These are phyloP conservation scores for Solanum dulcamara DNA, from an alignment of 257 asterid genomes.

Conservation along the genomic window DNA sequence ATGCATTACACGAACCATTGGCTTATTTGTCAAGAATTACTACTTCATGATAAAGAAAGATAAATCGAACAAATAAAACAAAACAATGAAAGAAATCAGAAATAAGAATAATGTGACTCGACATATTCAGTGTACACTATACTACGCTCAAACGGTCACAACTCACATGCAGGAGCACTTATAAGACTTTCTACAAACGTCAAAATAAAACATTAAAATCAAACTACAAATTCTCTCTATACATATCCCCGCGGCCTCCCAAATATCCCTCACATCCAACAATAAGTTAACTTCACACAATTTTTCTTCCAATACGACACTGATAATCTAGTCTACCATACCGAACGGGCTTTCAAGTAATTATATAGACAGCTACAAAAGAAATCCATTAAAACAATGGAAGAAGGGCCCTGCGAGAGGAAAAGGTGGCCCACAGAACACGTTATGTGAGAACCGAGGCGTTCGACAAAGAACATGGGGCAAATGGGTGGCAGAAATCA, in stretches of 20 bases:
- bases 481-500: constrained; percentile 61
- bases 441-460: constrained; percentile 68
- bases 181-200: constrained; percentile 42
- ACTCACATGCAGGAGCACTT: neutral
- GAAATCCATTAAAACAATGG: constrained; percentile 82
- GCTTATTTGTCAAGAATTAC: neutral
- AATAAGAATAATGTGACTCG: neutral
- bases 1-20: too few species aligned
- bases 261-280: constrained; percentile 4
- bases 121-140: neutral
- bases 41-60: neutral
- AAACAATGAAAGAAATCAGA: neutral
- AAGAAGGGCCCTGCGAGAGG: constrained; percentile 91
- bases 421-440: constrained; percentile 89
- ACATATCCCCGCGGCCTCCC: constrained; percentile 43
- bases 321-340: neutral
- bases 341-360: neutral
- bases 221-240: constrained; percentile 32
- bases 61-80: neutral
- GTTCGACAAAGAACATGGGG: constrained; percentile 94
- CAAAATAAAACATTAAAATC: constrained; percentile 59
- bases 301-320: neutral
- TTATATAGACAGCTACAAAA: constrained; percentile 52
- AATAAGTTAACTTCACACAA: neutral
- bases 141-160: neutral